phyloP scores from a whole-genome alignment of 1,284 basidiomycete genomes.

The Naganishia liquefaciens region DNA sequence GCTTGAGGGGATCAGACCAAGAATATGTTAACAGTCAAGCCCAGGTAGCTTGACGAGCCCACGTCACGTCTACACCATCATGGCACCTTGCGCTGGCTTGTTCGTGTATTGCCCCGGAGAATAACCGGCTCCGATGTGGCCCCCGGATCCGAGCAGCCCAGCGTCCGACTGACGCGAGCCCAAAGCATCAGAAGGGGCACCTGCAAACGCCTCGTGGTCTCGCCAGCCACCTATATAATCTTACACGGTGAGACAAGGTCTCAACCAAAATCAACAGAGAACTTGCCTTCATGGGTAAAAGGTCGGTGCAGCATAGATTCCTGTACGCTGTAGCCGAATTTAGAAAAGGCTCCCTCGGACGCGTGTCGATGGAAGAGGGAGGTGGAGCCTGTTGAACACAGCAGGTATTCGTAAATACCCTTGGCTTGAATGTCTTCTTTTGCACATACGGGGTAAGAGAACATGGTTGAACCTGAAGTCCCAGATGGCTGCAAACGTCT shows the following conservation, averaged over 20 bases:
- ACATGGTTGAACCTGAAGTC: conserved; percentile 65
- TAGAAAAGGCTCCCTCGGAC: conserved; percentile 15
- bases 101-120: too few relatives aligned
- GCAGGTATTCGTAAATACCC: too few relatives aligned
- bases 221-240: conserved; percentile 43
- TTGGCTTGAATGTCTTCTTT: not conserved
- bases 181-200: conserved; percentile 44
- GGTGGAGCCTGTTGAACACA: conserved; percentile 31
- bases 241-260: not conserved
- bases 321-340: conserved; percentile 40
- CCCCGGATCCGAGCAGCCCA: too few relatives aligned
- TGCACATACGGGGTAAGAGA: conserved; percentile 53
- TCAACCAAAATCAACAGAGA: not conserved
- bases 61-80: too few relatives aligned
- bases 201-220: conserved; percentile 35
- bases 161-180: conserved; percentile 31
- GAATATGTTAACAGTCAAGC: too few relatives aligned
- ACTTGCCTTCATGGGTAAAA: conserved; percentile 36
- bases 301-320: conserved; percentile 40
- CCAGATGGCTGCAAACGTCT: conserved; percentile 60
- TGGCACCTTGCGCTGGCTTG: too few relatives aligned
- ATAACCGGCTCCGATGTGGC: too few relatives aligned
- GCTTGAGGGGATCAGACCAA: too few relatives aligned
- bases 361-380: conserved; percentile 42
- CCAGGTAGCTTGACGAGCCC: too few relatives aligned